Conservation (phyloP, 202 grass and related monocot species). For the Panicum virgatum region DNA sequence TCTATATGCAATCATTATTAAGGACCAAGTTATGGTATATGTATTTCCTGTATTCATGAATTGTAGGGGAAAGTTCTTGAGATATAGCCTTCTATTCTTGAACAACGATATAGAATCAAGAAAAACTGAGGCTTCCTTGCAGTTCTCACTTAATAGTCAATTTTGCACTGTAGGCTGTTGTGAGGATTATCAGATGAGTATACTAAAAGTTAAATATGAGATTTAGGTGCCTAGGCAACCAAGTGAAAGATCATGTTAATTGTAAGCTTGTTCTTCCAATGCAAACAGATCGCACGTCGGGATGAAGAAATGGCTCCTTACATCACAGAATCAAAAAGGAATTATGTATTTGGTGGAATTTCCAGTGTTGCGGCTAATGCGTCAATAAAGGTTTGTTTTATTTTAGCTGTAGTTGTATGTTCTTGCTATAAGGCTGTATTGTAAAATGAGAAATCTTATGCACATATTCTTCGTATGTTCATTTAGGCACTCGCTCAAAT, state of each 20-base stretch:
- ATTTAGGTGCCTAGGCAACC: not conserved
- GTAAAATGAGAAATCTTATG: conserved; percentile 31
- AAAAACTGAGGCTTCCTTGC: not conserved
- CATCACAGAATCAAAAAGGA: conserved; percentile 79
- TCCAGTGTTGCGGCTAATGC: conserved; percentile 90
- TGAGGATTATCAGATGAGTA: too few species aligned
- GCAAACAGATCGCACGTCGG: conserved; percentile 61
- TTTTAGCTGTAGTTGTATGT: conserved; percentile 18
- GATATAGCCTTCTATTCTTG: not conserved
- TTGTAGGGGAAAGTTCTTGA: not conserved
- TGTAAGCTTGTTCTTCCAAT: conserved; percentile 13
- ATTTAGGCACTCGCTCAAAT: conserved; percentile 84
- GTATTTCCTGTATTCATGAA: not conserved
- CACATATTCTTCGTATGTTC: conserved; percentile 27
- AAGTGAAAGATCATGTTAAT: conserved; percentile 17
- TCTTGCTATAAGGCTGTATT: conserved; percentile 9
- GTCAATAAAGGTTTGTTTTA: conserved; percentile 83
- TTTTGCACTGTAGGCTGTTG: conserved; percentile 10
- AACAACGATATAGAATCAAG: not conserved
- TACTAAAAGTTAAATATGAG: too few species aligned
- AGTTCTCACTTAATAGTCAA: not conserved
- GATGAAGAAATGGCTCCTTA: conserved; percentile 96
- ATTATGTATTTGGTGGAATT: conserved; percentile 94
- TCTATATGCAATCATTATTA: not conserved
- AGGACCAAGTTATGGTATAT: not conserved